Conservation (phyloP, 2,329 filamentous ascomycete species). For the Aspergillus puulaauensis region DNA sequence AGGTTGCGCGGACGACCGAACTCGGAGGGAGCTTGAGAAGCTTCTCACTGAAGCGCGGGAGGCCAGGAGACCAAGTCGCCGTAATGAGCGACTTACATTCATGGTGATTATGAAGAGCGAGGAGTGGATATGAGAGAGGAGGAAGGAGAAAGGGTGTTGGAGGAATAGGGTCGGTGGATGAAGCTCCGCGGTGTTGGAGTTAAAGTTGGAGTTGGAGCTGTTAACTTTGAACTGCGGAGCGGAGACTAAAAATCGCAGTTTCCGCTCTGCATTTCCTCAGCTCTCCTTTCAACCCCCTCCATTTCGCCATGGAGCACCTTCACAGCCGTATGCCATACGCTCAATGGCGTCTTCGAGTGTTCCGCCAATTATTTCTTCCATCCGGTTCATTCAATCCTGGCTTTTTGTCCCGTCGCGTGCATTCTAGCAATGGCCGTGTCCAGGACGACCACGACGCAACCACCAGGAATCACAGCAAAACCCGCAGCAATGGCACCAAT, state of each 20-base stretch:
- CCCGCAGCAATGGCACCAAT: not conserved
- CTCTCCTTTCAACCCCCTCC: not conserved
- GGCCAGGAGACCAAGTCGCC: conserved; percentile 23
- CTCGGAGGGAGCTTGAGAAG: conserved; percentile 30
- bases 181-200: conserved; percentile 3
- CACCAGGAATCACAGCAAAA: not conserved
- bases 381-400: not conserved
- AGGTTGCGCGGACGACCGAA: conserved; percentile 28
- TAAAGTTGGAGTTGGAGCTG: not conserved
- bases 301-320: conserved; percentile 27
- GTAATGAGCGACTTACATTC: conserved; percentile 23
- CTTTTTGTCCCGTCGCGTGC: conserved; percentile 8
- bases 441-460: not conserved
- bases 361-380: conserved; percentile 22
- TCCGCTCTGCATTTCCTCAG: conserved; percentile 10
- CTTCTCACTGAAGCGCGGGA: conserved; percentile 19
- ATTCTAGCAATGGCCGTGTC: not conserved
- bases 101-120: conserved; percentile 15
- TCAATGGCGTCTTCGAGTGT: conserved; percentile 32
- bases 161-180: not conserved
- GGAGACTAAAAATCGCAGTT: conserved; percentile 1
- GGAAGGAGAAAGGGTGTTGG: conserved; percentile 1
- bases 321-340: conserved; percentile 27
- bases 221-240: not conserved
- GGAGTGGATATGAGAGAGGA: not conserved